Evolutionary conservation across 768 basidiomycete genomes (phyloP), one percentile per base, ranked within the genome.

Genomic region (Boletus rubroflammeus): DNA sequence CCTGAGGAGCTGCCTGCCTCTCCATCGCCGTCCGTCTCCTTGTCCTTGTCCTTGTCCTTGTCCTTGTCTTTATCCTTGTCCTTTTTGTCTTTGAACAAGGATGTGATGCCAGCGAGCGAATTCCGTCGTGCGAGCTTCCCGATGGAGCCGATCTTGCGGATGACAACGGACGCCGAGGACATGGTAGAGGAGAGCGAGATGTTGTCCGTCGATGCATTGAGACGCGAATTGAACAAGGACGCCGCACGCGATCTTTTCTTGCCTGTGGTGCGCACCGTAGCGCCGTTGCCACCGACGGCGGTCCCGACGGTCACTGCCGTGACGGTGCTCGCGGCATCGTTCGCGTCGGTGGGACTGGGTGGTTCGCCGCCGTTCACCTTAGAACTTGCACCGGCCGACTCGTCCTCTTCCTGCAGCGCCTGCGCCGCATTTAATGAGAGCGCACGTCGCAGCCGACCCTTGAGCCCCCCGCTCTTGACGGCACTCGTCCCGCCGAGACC

Each of bases 111-210:
- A 50, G 90, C 88, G 38, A 98, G 73, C 35, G 90, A 93, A 67
- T 95, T 96, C 41, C 93, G 79, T 47, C 93, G 75, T 9, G 93
- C 91, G 15, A 97, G 80, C 71, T 90, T 92, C 31, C 92, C 91
- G 73, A 97, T 86, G 36, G 85, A 85, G 3, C 95, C 90, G 44
- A 98, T 84, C 75, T 97, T 98, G 60, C 95, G 83, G 63, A 97
- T 95, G 82, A 98, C 96, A 69, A 98, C 88, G 41, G 90, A 93
- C 21, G 96, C 96, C 47, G 89, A 92, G 58, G 88, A 91, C 62
- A 97, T 95, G 42, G 96, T 97, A 8, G 91, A 94, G 19, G 88
- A 90, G 36, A 98, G 81, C 26, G 94, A 97, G 60, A 98, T 96
- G 71, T 96, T 97, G 71, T 96, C 94, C 40, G 92, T 95, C 51